A percentile compares a stretch with the other conserved stretches of the same genome.
Evolutionary conservation across 352 stramenopile species (phyloP).

Genomic region (Phytophthora cryptogea): DNA sequence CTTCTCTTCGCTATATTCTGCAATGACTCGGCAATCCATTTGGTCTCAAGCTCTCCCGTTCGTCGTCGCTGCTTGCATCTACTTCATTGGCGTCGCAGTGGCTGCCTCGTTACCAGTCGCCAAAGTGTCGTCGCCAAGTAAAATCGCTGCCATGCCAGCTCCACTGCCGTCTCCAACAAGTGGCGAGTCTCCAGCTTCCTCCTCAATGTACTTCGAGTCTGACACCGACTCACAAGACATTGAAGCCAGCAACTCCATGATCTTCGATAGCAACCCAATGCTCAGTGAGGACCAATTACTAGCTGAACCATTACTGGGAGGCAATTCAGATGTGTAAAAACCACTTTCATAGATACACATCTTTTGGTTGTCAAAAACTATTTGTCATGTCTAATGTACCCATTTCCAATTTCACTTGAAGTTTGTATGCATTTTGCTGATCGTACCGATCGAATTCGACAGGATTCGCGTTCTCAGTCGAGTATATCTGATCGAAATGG

Average conservation of each 20-base stretch:
- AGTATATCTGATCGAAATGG: conserved; percentile 27
- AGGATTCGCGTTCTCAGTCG: conserved; percentile 2
- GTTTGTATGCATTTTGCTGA: conserved; percentile 17
- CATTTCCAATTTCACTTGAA: neutral
- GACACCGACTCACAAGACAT: conserved; percentile 44
- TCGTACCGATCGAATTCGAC: conserved; percentile 9
- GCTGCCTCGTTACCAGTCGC: conserved; percentile 44
- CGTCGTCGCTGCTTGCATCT: conserved; percentile 54
- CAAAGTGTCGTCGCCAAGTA: conserved; percentile 11
- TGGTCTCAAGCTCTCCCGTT: conserved; percentile 64
- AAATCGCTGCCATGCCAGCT: conserved; percentile 16
- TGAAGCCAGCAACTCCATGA: conserved; percentile 20
- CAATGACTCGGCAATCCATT: conserved; percentile 47
- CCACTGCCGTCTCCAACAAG: conserved; percentile 44
- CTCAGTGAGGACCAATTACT: conserved; percentile 38
- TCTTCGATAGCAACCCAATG: conserved; percentile 10
- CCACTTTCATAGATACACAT: neutral
- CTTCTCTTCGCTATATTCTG: conserved; percentile 66
- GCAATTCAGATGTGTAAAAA: conserved; percentile 16
- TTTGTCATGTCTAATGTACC: neutral
- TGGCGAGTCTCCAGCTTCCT: conserved; percentile 36
- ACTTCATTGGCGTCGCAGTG: conserved; percentile 51
- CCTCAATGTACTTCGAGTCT: conserved; percentile 52
- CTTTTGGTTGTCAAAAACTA: too few species aligned
- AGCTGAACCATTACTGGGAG: conserved; percentile 51